Percentiles rank a stretch among this genome's conserved stretches.
Evolutionary conservation across 352 stramenopile species (phyloP).

Genomic region (Phytopythium aichiense): DNA sequence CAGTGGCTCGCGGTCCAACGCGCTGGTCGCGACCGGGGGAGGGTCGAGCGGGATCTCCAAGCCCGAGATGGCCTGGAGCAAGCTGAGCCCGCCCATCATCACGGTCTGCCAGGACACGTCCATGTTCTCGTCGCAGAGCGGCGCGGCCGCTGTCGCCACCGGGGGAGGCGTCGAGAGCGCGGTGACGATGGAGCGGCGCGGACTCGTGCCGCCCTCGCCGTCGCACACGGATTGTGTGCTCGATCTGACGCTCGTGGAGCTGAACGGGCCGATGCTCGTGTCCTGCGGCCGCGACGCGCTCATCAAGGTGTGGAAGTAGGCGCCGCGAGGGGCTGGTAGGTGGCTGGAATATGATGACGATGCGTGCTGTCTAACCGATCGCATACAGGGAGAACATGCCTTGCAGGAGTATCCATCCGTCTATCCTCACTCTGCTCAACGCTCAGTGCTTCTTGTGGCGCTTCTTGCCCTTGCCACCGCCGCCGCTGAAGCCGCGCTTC

Average conservation of each 20-base stretch:
- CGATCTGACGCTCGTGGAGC: conserved; percentile 93
- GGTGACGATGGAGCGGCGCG: conserved; percentile 84
- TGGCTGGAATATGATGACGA: background rate
- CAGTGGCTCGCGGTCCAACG: conserved; percentile 23
- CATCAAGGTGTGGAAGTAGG: conserved; percentile 96
- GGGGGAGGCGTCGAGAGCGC: conserved; percentile 60
- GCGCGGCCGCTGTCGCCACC: conserved; percentile 38
- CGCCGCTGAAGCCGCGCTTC: conserved; percentile 17
- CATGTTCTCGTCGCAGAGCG: conserved; percentile 48
- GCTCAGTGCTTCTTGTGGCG: conserved; percentile 35
- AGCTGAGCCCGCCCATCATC: conserved; percentile 77
- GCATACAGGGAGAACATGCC: background rate
- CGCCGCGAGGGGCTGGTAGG: background rate
- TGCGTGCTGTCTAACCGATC: background rate
- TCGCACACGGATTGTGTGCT: conserved; percentile 94
- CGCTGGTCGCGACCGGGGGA: conserved; percentile 12
- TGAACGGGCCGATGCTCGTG: conserved; percentile 89
- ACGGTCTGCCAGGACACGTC: conserved; percentile 85
- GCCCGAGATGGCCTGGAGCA: conserved; percentile 85
- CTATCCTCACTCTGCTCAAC: background rate
- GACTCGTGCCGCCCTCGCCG: conserved; percentile 81
- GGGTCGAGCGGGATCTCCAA: conserved; percentile 53
- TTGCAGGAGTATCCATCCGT: background rate
- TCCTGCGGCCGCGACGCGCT: conserved; percentile 93
- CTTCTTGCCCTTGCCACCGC: conserved; percentile 24